Evolutionary conservation across 2,329 filamentous ascomycete species (phyloP).

Genomic region (Whalleya microplaca): DNA sequence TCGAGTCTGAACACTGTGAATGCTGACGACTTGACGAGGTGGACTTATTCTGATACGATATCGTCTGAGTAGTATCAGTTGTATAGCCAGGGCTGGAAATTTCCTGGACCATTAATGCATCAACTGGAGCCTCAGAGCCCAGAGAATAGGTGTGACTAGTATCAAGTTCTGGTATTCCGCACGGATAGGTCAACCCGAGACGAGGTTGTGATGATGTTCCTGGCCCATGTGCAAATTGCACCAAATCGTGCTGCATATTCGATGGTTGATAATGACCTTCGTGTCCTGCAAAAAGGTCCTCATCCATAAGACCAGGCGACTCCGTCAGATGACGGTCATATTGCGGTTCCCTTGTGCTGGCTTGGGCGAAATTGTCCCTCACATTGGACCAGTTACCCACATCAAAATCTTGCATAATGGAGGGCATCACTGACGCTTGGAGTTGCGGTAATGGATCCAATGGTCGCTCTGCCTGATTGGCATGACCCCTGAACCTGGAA

Average conservation of each 20-base stretch:
- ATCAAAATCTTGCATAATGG: neutral
- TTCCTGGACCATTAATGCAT: neutral
- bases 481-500: neutral
- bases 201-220: neutral
- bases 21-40: neutral
- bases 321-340: neutral
- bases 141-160: neutral
- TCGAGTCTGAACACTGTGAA: neutral
- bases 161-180: neutral
- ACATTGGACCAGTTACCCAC: neutral
- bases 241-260: neutral
- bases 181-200: neutral
- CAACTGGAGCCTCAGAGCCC: too few relatives aligned
- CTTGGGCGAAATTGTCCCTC: neutral
- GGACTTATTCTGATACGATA: neutral
- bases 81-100: neutral
- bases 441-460: neutral
- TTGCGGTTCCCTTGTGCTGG: neutral
- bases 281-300: too few relatives aligned
- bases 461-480: neutral
- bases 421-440: neutral
- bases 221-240: neutral
- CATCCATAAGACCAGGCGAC: neutral
- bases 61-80: neutral
- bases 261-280: neutral